Base-by-base conservation (phyloP, 2,329 filamentous ascomycete species). In the Nemania sp. region DNA sequence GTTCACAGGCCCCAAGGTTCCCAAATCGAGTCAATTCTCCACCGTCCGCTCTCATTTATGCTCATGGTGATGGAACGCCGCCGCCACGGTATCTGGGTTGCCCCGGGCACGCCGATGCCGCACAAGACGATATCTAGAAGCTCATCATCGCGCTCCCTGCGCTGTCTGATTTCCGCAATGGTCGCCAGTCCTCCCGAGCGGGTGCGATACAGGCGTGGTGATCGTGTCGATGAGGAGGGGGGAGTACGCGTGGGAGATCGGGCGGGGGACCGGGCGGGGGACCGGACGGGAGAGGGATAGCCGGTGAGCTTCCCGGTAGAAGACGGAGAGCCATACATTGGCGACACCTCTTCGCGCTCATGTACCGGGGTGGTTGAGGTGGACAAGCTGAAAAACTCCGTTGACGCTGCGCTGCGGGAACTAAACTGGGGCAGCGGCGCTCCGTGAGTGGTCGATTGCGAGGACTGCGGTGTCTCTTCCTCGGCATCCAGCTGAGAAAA, bases 31-130 rank as follows among this genome's bases (percentile, higher is more conserved):
- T 57, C 37, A 52, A 80, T 77, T 62, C 78, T 73, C 78, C 77
- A 80, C 42, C 78, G 71, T 2, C 77, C 78, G 11, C 70, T 73
- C 13, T 74, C 69, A 48, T 80, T 75, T 65, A 71, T 67, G 32
- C 62, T 60, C 73, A 80, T 78, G 17, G 68, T 66, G 11, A 80
- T 68, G 32, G 59, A 62, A 9, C 32, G 63, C 45, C 25, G 54
- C 29, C 49, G 54, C 35, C 49, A 53, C 15, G 47, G 12, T 12
- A 15, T 18, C 15, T 18, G 10, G 1, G 34, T 35, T 7, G 21
- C 53, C n/a, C 32, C 55, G 46, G 75, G 67, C 7, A 70, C 68
- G 5, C 70, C 70, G 5, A 79, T 74, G 2, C 74, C 77, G 2
- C 77, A 72, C 5, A 79, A 49, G 0, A 79, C 68, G 13, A 73